These are phyloP conservation scores for Beauveria sp. DNA, from an alignment of 2,329 filamentous ascomycete genomes.

Conservation along the genomic window DNA sequence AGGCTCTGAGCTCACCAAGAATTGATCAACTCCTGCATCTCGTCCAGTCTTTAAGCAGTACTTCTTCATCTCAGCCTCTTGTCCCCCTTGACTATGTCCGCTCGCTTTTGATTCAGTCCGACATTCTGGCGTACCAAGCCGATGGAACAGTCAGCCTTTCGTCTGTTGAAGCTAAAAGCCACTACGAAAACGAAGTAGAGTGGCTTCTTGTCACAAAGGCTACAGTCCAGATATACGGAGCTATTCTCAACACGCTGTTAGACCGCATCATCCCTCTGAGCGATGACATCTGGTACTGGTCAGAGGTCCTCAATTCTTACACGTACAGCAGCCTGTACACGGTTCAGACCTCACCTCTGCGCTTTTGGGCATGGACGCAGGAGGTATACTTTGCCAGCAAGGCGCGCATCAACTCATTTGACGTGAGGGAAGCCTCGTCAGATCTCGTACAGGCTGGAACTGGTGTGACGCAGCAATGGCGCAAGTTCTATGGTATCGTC, in stretches of 20 bases:
- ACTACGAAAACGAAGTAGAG: constrained; percentile 71
- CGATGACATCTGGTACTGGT: constrained; percentile 94
- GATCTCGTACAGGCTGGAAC: constrained; percentile 28
- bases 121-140: constrained; percentile 28
- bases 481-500: constrained; percentile 73
- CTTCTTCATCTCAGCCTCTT: constrained; percentile 54
- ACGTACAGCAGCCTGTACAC: constrained; percentile 75
- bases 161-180: constrained; percentile 27
- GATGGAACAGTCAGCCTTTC: neutral
- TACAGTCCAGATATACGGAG: constrained; percentile 80
- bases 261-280: constrained; percentile 77
- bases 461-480: constrained; percentile 47
- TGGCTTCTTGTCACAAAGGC: constrained; percentile 91
- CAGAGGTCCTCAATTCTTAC: constrained; percentile 74
- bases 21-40: constrained; percentile 58
- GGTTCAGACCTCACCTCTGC: constrained; percentile 72
- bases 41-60: constrained; percentile 63
- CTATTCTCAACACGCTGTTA: constrained; percentile 67
- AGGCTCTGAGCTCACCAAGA: constrained; percentile 42
- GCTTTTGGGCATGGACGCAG: constrained; percentile 63
- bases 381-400: constrained; percentile 61
- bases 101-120: constrained; percentile 54
- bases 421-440: constrained; percentile 20
- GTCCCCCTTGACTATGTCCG: constrained; percentile 54
- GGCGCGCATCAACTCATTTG: constrained; percentile 31